These are phyloP conservation scores for Candida yuanshanica DNA, from an alignment of 805 yeast genomes.

Conservation along the genomic window DNA sequence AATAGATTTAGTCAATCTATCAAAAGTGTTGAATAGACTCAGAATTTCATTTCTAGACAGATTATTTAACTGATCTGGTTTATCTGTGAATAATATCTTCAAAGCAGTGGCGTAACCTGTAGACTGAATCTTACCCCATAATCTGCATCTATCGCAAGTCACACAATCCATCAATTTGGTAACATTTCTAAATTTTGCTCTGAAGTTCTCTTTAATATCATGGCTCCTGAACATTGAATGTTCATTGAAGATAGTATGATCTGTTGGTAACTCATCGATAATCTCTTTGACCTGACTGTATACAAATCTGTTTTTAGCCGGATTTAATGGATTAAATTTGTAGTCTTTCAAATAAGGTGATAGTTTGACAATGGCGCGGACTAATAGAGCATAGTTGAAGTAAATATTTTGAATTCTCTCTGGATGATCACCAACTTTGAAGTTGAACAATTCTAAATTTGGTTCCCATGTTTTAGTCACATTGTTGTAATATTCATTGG, in stretches of 20 bases:
- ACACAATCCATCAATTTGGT: conserved; percentile 96
- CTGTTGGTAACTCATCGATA: conserved; percentile 18
- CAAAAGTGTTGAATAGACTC: conserved; percentile 88
- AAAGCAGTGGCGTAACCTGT: conserved; percentile 97
- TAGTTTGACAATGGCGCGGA: conserved; percentile 73
- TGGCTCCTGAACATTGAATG: conserved; percentile 43
- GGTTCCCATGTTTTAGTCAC: conserved; percentile 81
- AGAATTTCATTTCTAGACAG: conserved; percentile 79
- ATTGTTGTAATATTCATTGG: conserved; percentile 72
- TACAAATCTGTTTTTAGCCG: conserved; percentile 38
- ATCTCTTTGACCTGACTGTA: conserved; percentile 33
- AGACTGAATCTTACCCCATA: conserved; percentile 98
- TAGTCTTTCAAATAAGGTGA: conserved; percentile 45
- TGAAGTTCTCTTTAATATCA: conserved; percentile 77
- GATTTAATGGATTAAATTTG: conserved; percentile 39
- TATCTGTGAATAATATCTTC: conserved; percentile 72
- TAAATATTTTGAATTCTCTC: conserved; percentile 87
- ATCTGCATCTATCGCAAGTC: conserved; percentile 94
- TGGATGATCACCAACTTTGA: conserved; percentile 80
- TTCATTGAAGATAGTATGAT: conserved; percentile 42
- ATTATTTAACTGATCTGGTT: conserved; percentile 42
- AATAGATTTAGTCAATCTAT: conserved; percentile 81
- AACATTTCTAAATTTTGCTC: conserved; percentile 80
- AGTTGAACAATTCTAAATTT: conserved; percentile 73
- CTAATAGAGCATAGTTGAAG: conserved; percentile 84